Conservation (phyloP, 371 early-diverging fungal genomes). For the Rhizopus delemar region DNA sequence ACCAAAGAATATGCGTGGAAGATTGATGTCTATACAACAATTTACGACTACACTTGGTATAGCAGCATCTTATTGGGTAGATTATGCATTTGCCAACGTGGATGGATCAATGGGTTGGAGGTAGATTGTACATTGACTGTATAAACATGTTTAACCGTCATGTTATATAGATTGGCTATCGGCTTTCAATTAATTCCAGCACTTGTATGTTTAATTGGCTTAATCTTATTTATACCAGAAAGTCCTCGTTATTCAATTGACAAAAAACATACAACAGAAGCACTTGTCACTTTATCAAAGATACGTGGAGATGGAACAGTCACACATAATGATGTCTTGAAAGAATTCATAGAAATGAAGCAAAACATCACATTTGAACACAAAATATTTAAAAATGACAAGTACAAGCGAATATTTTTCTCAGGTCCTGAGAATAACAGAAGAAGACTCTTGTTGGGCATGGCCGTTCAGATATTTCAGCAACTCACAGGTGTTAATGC, state of each 20-base stretch:
- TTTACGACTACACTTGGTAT: constrained; percentile 78
- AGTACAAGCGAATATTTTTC: constrained; percentile 26
- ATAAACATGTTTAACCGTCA: background rate
- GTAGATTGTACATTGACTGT: constrained; percentile 11
- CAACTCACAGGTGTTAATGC: constrained; percentile 80
- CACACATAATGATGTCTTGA: constrained; percentile 40
- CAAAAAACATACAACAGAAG: constrained; percentile 55
- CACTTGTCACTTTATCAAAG: constrained; percentile 51
- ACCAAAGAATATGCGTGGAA: constrained; percentile 82
- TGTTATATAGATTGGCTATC: constrained; percentile 32
- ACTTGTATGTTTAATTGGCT: constrained; percentile 28
- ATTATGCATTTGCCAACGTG: constrained; percentile 33
- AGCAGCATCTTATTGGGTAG: constrained; percentile 41
- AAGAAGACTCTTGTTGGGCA: constrained; percentile 67
- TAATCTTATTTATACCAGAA: constrained; percentile 34
- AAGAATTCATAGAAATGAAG: constrained; percentile 74
- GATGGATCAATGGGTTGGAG: constrained; percentile 56
- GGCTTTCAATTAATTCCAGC: constrained; percentile 47
- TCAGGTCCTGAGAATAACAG: constrained; percentile 54
- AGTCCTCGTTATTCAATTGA: constrained; percentile 70
- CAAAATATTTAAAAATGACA: constrained; percentile 53
- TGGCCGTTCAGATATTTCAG: constrained; percentile 72
- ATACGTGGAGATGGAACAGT: constrained; percentile 46
- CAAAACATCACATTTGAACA: constrained; percentile 73
- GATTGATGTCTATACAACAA: constrained; percentile 86